Conservation (phyloP, 202 grass and related monocot species). For the Schoenoplectus tabernaemontani region DNA sequence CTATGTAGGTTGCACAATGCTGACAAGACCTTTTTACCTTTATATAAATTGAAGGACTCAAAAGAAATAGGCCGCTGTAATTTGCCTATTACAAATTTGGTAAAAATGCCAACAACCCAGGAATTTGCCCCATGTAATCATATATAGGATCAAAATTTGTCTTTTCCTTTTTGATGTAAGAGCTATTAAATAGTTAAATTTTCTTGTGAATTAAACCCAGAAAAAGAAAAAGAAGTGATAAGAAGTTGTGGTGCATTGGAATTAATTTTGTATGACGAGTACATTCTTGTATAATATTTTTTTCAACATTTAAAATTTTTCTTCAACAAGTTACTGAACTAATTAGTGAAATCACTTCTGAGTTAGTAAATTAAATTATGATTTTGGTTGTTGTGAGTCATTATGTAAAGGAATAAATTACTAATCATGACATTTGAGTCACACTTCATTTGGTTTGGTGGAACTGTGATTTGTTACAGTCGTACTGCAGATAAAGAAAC, state of each 20-base stretch:
- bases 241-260: not conserved
- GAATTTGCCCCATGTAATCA: not conserved
- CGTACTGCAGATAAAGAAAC: not conserved
- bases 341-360: not conserved
- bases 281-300: not conserved
- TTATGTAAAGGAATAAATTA: not conserved
- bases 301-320: not conserved
- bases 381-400: not conserved
- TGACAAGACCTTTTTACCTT: conserved; percentile 8
- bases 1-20: conserved; percentile 16
- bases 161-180: not conserved
- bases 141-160: not conserved
- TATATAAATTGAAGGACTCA: not conserved
- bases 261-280: not conserved
- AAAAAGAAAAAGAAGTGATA: too few relatives aligned
- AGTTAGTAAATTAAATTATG: not conserved
- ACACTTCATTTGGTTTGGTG: not conserved
- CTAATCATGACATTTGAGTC: not conserved
- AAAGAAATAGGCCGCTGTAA: not conserved
- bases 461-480: not conserved
- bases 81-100: conserved; percentile 17
- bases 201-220: not conserved
- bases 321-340: not conserved
- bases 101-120: not conserved
- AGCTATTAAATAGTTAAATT: not conserved